Evolutionary conservation across 208 protist genomes (phyloP).

Genomic region (Acanthamoeba lenticulata): DNA sequence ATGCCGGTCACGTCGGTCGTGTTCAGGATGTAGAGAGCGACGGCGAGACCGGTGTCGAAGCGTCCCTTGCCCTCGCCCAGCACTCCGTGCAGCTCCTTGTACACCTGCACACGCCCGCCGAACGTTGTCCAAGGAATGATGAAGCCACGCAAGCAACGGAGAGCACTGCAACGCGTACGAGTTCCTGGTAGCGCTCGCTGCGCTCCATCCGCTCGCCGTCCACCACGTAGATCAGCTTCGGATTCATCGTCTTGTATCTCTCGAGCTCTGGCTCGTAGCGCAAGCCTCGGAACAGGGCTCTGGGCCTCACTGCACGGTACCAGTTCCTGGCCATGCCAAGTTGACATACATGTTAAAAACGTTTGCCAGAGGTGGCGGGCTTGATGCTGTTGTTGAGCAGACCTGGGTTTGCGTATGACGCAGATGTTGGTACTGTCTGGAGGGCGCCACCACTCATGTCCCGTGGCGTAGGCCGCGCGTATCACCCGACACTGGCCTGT

Average conservation of each 20-base stretch:
- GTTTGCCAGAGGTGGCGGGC: no score
- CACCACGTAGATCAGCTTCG: not conserved
- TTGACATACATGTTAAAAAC: no score
- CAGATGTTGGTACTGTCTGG: not conserved
- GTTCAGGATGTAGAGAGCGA: not conserved
- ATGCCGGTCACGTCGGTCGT: not conserved
- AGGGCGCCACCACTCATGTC: not conserved
- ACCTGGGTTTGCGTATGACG: not conserved
- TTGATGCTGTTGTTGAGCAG: not conserved
- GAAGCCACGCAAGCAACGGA: not conserved
- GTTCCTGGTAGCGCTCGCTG: not conserved
- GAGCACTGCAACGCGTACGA: not conserved
- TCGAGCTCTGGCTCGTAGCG: not conserved
- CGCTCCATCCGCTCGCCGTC: not conserved
- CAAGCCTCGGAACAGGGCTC: not conserved
- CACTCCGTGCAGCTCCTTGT: not conserved
- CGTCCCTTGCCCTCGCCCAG: not conserved
- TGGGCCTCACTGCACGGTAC: not conserved
- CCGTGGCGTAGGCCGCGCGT: not conserved
- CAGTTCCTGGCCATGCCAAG: not conserved
- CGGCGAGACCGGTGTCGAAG: not conserved
- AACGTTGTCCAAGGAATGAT: not conserved
- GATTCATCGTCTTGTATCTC: not conserved
- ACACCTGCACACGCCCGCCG: not conserved
- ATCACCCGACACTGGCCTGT: not conserved